Base-by-base conservation (phyloP, 2,329 filamentous ascomycete genomes). In the Fusarium tanahbumbuense region DNA sequence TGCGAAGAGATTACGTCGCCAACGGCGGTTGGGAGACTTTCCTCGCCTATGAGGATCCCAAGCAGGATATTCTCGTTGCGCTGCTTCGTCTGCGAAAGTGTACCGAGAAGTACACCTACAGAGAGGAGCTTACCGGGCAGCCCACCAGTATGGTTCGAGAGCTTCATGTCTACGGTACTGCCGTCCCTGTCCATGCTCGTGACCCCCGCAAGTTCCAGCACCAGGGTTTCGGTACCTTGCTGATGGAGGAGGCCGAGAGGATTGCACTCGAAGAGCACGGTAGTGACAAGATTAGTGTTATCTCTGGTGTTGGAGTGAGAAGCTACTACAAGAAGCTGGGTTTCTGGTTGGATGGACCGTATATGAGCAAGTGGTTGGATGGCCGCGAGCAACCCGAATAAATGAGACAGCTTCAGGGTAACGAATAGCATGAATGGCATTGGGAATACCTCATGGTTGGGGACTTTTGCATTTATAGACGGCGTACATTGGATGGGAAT, bases 1-100 rank as follows among this genome's bases (percentile, higher is more conserved):
- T 99, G 30, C 91, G 96, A 27, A 88, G 96, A 71, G 96, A 99
- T 82, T 99, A 99, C 80, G 88, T 89, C 1, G 96, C 96, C 72
- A 99, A 99, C 78, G 94, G 92, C 41, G 97, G 96, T 25, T 99
- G 96, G 96, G 96, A 99, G 81, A 99, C 96, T 0, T 99, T 99
- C 82, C 85, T 99, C 8, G 94, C 96, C 3, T 99, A 99, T 77
- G 96, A 99, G 78, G 96, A 99, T 74, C 95, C 96, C 1, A 98
- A 98, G 83, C 96, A 99, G 79, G 96, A 99, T 78, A 99, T 99
- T 60, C 85, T 99, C 6, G 97, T 99, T 62, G 97, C 93, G 2
- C 84, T 99, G 37, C 86, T 99, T 60, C 90, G 96, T 20, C 82
- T 99, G 69, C 88, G 96, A 71, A 97, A 97, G 83, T 99, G 97